Evolutionary conservation across 495 filamentous ascomycete genomes (phyloP), one percentile per base, ranked within the genome.

Genomic region (Diplogelasinospora grovesii): DNA sequence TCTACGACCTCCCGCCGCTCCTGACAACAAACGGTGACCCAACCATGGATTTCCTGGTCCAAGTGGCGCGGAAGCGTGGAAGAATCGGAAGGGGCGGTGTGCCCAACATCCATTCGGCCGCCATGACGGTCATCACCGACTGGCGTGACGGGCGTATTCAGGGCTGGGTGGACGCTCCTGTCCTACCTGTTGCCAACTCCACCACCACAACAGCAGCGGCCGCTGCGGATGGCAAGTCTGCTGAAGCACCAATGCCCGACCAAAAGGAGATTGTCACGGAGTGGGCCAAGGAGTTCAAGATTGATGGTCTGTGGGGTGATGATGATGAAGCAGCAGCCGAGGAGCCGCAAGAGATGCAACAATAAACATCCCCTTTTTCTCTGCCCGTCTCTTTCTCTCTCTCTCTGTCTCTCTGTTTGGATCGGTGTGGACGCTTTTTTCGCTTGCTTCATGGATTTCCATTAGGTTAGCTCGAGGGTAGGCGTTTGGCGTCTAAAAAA

Each of bases 91-190:
- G 87, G 49, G 85, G 87, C 4, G 92, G 92, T 23, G 72, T 97
- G 23, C 92, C 92, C 27, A 97, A 98, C 61, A 57, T 95, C 30
- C 68, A 79, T 43, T 79, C 83, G 39, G 92, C 93, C 5, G 92
- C 89, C 22, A 90, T 88, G 74, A 83, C 85, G 2, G 90, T 98
- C 14, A 78, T 98, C 43, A 89, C 79, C 31, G 92, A 98, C 69
- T 95, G 92, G 89, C 71, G 93, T 35, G 92, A 96, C 61, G 92
- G 90, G 5, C 73, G 92, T 21, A 94, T 98, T 39, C 87, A 94
- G 59, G 90, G 90, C 18, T 97, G 90, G 90, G 74, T 77, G 16
- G 82, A 85, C 28, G 77, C 86, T 1, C 90, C 90, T 2, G 71
- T 68, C 4, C 54, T 81, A 33, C 60, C 72, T 14, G 68, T 79